A percentile compares a stretch with the other conserved stretches of the same genome.
phyloP scores from a whole-genome alignment of 805 yeast species.

The Scheffersomyces ergatensis region DNA sequence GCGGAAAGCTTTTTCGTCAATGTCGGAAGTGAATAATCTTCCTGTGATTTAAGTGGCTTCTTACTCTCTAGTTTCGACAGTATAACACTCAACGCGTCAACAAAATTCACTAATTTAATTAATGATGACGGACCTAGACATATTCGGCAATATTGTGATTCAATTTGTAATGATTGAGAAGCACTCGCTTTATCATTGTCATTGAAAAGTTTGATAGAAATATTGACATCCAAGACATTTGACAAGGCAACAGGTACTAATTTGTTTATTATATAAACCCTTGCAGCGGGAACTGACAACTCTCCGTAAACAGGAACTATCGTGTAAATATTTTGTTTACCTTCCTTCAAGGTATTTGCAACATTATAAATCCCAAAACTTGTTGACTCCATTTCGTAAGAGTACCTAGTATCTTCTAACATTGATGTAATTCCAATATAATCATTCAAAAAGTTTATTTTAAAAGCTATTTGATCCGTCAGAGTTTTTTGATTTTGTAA shows the following conservation, averaged over 20 bases:
- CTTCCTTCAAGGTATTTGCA: slow-evolving; percentile 8
- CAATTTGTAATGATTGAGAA: slow-evolving; percentile 51
- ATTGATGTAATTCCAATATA: slow-evolving; percentile 36
- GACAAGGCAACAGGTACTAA: slow-evolving; percentile 41
- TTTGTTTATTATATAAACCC: slow-evolving; percentile 38
- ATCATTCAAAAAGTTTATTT: slow-evolving; percentile 23
- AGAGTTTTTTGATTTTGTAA: not conserved
- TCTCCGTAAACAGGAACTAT: slow-evolving; percentile 36
- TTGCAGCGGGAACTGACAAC: slow-evolving; percentile 38
- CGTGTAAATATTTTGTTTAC: not conserved
- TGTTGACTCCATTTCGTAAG: slow-evolving; percentile 34
- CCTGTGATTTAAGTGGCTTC: not conserved
- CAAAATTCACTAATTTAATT: slow-evolving; percentile 33
- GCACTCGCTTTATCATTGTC: slow-evolving; percentile 18
- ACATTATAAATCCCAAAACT: slow-evolving; percentile 21
- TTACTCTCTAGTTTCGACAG: slow-evolving; percentile 1
- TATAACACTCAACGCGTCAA: slow-evolving; percentile 19
- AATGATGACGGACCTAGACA: slow-evolving; percentile 54
- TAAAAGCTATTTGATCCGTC: slow-evolving; percentile 15
- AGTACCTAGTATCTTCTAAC: slow-evolving; percentile 26
- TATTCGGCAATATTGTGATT: slow-evolving; percentile 57
- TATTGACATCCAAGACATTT: slow-evolving; percentile 41
- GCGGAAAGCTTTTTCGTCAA: slow-evolving; percentile 15
- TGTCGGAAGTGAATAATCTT: not conserved
- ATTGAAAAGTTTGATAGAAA: slow-evolving; percentile 44